A percentile compares a stretch with the other conserved stretches of the same genome.
Evolutionary conservation across 768 basidiomycete species (phyloP).

Genomic region (Lyophyllum atratum): DNA sequence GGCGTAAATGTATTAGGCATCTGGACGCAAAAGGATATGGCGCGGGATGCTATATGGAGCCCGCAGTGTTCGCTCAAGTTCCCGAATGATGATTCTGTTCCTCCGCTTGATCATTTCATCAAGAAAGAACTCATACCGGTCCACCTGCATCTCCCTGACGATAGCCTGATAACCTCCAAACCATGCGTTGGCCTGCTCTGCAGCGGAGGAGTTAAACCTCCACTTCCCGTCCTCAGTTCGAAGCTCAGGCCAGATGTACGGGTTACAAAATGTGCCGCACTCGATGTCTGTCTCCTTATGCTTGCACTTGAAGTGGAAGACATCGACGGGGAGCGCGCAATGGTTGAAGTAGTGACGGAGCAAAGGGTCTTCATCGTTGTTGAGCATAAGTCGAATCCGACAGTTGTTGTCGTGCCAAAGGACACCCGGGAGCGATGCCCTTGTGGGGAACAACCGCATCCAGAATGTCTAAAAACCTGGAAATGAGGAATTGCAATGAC

Average conservation of each 20-base stretch:
- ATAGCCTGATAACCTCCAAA: conserved; percentile 32
- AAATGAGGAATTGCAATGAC: neutral
- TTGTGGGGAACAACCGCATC: neutral
- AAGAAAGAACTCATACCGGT: conserved; percentile 33
- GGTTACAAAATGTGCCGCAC: conserved; percentile 29
- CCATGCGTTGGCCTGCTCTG: conserved; percentile 38
- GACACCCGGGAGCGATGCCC: conserved; percentile 6
- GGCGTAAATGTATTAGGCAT: too few relatives aligned
- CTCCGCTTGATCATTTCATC: conserved; percentile 45
- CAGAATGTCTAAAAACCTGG: neutral
- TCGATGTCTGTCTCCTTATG: conserved; percentile 23
- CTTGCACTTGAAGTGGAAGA: conserved; percentile 25
- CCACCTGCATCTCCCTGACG: conserved; percentile 28
- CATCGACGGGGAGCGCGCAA: conserved; percentile 24
- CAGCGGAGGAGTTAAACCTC: conserved; percentile 33
- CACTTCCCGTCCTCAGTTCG: conserved; percentile 16
- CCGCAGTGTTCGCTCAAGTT: too few relatives aligned
- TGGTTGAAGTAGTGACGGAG: conserved; percentile 15
- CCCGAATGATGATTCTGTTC: too few relatives aligned
- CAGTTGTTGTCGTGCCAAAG: neutral
- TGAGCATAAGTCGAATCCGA: neutral
- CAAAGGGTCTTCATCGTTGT: neutral
- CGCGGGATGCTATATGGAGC: too few relatives aligned
- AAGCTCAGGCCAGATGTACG: conserved; percentile 20
- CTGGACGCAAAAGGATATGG: too few relatives aligned